Evolutionary conservation across 2,329 filamentous ascomycete species (phyloP), one percentile per base, ranked within the genome.

Genomic region (Claviceps maximensis): DNA sequence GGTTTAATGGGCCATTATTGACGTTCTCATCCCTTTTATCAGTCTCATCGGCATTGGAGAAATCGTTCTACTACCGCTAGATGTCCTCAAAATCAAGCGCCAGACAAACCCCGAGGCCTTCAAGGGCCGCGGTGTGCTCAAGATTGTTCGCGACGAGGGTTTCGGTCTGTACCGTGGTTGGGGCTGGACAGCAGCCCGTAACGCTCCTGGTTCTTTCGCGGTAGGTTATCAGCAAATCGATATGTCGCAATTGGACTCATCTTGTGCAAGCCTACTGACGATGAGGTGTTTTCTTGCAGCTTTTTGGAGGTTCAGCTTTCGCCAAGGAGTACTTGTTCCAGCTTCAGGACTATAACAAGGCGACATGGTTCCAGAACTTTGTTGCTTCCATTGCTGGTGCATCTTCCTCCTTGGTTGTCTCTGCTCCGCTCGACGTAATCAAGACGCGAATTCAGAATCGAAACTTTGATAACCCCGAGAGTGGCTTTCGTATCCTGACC

Each of bases 21-120:
- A 49, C 42, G n/a, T 47, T 15, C 23, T 46, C 19, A 31, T 27
- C 38, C 8, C 15, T 54, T 54, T 25, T 58, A n/a, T 58, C 46
- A 91, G 87, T 73, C 67, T 98, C 64, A 94, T 98, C 65, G 93
- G 93, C 63, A 95, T 98, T 63, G 93, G 93, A 66, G 93, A 98
- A 75, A 95, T 98, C 59, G 81, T 98, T 55, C 81, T 98, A 31
- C 80, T 98, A 42, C 93, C 93, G 44, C 82, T 98, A 56, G 93
- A 98, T 63, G 91, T 98, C 41, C 80, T 98, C 58, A 98, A 98
- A 81, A 98, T 98, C 76, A 98, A 98, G 81, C 84, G 93, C 64
- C 93, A 98, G 76, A 98, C 93, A 60, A 98, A 98, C 77, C 93
- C 93, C 42, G 93, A 97, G 67, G 90, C 93, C 38, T 98, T 98